Base-by-base conservation (phyloP, 2,329 filamentous ascomycete genomes). In the Emmonsiellopsis sp. region DNA sequence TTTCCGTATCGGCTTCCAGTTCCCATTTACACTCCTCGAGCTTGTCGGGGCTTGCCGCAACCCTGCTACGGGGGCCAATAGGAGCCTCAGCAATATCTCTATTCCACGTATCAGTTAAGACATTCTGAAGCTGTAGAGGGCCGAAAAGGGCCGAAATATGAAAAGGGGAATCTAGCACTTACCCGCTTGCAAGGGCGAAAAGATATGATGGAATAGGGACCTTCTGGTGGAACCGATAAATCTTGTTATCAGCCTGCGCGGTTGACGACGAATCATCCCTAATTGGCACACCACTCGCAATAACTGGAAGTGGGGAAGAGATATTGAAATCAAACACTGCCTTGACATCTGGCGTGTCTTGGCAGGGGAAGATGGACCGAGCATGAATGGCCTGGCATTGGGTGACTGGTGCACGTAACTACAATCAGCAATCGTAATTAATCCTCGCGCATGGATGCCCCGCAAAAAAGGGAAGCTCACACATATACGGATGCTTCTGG, bases 361-460 rank as follows among this genome's bases (percentile, higher is more conserved):
- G 92, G 71, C 92, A 97, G 6, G 93, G 93, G 70, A 97, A 95
- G 56, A 97, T 81, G 47, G 90, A 95, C 56, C 93, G 84, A 43
- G 88, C 89, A 65, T 97, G 91, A 64, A 96, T 97, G 52, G 92
- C 91, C 76, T 98, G 92, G 70, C 91, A 95, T 75, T 97, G 93
- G 44, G 88, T 94, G 75, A 97, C 74, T 76, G 21, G 21, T 27
- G 13, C 42, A 14, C 17, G 13, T 42, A 44, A 34, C 51, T 52
- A 48, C 49, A 8, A 46, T 45, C 39, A 36, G 32, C 50, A 32
- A 48, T 32, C 8, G 31, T 34, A 54, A 49, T 13, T 45, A n/a
- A 21, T 42, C 21, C n/a, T 10, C 45, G 17, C 40, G 37, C 14
- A 39, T 8, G 6, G 27, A 32, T 11, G 34, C 33, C 14, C 13